Evolutionary conservation across 106 monocot species (phyloP).

Genomic region (Gastrodia elata): DNA sequence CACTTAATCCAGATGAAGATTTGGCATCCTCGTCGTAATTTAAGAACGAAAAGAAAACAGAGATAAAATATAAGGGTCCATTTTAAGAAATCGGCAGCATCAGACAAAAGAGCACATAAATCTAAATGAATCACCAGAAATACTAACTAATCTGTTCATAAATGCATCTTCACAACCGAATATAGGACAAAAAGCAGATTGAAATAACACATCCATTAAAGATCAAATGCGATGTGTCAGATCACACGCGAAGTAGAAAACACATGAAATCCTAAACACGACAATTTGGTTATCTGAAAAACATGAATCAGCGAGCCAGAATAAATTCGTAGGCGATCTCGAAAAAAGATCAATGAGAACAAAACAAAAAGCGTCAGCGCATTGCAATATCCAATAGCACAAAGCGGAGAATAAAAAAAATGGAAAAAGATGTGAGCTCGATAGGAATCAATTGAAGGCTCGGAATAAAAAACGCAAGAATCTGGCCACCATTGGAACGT

Average conservation of each 20-base stretch:
- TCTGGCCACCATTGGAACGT: not conserved
- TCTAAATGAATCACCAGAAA: not conserved
- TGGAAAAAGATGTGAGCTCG: not conserved
- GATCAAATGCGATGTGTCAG: not conserved
- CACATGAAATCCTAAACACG: not conserved
- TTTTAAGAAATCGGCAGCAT: not conserved
- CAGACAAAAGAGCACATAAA: not conserved
- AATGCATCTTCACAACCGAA: not conserved
- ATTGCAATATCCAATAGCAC: not conserved
- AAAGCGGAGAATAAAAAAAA: not conserved
- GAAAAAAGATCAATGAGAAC: not conserved
- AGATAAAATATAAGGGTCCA: not conserved
- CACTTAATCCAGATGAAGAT: not conserved
- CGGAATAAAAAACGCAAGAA: not conserved
- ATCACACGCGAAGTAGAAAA: not conserved
- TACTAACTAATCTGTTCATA: not conserved
- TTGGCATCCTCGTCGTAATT: not conserved
- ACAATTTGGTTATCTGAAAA: not conserved
- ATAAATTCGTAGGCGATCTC: not conserved
- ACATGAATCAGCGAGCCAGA: not conserved
- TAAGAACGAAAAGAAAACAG: not conserved
- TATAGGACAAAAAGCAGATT: not conserved
- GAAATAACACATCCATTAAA: not conserved
- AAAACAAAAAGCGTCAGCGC: not conserved
- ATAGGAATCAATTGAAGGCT: not conserved